Percentiles rank a stretch among this genome's conserved stretches.
phyloP scores from a whole-genome alignment of 257 asterid species.

The Ophiorrhiza pumila region DNA sequence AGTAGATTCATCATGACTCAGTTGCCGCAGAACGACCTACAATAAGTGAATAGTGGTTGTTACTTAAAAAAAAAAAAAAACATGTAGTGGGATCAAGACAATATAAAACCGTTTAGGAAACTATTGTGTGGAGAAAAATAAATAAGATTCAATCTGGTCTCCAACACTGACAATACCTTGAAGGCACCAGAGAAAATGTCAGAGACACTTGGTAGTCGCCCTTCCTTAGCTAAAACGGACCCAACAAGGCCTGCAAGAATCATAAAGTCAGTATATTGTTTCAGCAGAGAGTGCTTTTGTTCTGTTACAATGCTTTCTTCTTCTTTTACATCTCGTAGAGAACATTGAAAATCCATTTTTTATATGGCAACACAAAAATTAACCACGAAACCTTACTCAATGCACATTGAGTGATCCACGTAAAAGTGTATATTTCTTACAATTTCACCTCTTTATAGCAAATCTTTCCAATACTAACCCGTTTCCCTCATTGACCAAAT shows the following conservation, averaged over 20 bases:
- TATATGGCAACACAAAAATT: background rate
- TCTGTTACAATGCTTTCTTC: background rate
- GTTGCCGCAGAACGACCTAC: constrained; percentile 56
- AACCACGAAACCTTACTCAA: background rate
- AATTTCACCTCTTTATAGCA: background rate
- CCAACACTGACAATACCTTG: constrained; percentile 48
- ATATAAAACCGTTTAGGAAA: constrained; percentile 8
- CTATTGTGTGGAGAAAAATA: background rate
- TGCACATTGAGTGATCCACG: background rate
- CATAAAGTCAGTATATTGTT: constrained; percentile 5
- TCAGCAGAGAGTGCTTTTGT: constrained; percentile 6
- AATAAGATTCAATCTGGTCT: background rate
- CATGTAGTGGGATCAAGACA: constrained; percentile 14
- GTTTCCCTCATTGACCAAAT: background rate
- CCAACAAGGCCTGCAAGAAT: constrained; percentile 71
- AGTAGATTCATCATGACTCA: constrained; percentile 54
- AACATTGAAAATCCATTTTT: too few relatives aligned
- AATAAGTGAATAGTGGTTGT: constrained; percentile 8
- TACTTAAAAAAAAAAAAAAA: background rate
- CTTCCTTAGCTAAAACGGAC: constrained; percentile 78
- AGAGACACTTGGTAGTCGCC: constrained; percentile 46
- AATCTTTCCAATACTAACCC: background rate
- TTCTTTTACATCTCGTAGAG: background rate
- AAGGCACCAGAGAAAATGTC: constrained; percentile 67
- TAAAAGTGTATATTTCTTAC: background rate